Conservation (phyloP, 495 filamentous ascomycete genomes). For the Aspergillus sclerotioniger region DNA sequence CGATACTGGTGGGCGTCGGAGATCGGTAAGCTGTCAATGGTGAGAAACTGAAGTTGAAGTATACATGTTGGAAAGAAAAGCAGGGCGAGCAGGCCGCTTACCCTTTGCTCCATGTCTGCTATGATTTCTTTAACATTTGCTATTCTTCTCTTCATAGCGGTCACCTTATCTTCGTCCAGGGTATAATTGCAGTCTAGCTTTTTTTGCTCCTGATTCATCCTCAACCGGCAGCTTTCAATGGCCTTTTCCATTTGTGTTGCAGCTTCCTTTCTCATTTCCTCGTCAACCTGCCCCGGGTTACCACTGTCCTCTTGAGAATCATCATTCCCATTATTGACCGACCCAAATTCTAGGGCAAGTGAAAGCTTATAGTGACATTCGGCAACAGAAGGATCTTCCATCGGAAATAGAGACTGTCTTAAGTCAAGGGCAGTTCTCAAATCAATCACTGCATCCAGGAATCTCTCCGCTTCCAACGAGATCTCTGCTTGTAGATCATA, state of each 20-base stretch:
- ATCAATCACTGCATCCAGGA: constrained; percentile 76
- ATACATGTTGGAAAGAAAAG: neutral
- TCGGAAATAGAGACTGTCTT: constrained; percentile 70
- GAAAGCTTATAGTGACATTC: constrained; percentile 97
- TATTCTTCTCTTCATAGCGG: constrained; percentile 63
- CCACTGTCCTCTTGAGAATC: constrained; percentile 32
- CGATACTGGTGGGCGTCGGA: constrained; percentile 68
- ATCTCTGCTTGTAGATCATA: constrained; percentile 93
- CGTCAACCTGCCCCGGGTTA: constrained; percentile 52
- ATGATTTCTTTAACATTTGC: constrained; percentile 83
- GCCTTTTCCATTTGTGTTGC: constrained; percentile 75
- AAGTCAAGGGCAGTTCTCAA: constrained; percentile 70
- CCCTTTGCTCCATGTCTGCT: constrained; percentile 80
- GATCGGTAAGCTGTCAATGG: constrained; percentile 63
- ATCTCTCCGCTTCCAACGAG: constrained; percentile 89
- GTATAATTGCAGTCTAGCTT: constrained; percentile 57
- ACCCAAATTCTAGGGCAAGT: constrained; percentile 89
- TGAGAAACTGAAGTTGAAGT: constrained; percentile 4
- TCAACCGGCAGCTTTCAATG: constrained; percentile 72
- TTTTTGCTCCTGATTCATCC: constrained; percentile 72
- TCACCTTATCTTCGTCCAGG: constrained; percentile 42
- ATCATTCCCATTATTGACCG: constrained; percentile 62
- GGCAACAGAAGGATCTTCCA: constrained; percentile 77
- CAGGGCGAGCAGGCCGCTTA: constrained; percentile 34
- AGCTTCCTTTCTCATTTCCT: constrained; percentile 71